Evolutionary conservation across 2,329 filamentous ascomycete species (phyloP).

Genomic region (Aspergillus sp.): DNA sequence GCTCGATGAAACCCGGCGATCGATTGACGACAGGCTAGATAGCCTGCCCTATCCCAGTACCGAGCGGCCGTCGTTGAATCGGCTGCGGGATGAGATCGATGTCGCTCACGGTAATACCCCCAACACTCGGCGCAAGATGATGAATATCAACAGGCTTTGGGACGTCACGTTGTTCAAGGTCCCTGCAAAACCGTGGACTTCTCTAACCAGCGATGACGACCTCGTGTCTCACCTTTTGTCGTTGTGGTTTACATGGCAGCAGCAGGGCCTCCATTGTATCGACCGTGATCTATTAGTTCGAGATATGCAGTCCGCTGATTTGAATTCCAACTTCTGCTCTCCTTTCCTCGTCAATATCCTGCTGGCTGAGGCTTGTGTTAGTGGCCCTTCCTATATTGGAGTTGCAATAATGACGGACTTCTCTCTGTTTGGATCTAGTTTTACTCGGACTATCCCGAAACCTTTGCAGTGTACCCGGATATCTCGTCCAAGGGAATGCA

Average conservation of each 20-base stretch:
- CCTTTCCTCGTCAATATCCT: slow-evolving; percentile 29
- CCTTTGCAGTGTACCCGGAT: slow-evolving; percentile 11
- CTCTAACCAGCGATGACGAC: slow-evolving; percentile 21
- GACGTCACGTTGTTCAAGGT: slow-evolving; percentile 18
- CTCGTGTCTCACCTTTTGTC: slow-evolving; percentile 26
- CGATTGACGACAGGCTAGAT: slow-evolving; percentile 7
- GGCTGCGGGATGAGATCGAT: slow-evolving; percentile 8
- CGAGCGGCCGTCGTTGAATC: too few relatives aligned
- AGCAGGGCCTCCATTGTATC: slow-evolving; percentile 21
- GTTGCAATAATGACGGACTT: too few relatives aligned
- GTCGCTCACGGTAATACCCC: slow-evolving; percentile 1
- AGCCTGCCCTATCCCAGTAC: too few relatives aligned
- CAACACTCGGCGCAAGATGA: slow-evolving; percentile 9
- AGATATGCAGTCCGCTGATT: slow-evolving; percentile 18
- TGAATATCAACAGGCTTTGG: slow-evolving; percentile 17
- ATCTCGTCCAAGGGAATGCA: slow-evolving; percentile 16
- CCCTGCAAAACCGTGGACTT: slow-evolving; percentile 25
- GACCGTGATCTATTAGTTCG: slow-evolving; percentile 20
- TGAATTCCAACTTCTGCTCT: slow-evolving; percentile 21
- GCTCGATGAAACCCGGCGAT: slow-evolving; percentile 13
- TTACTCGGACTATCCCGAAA: slow-evolving; percentile 19
- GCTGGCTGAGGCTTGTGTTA: slow-evolving; percentile 24
- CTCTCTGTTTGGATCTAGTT: too few relatives aligned
- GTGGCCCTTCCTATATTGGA: not conserved
- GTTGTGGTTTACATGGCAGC: slow-evolving; percentile 25